A percentile compares a stretch with the other conserved stretches of the same genome.
These are phyloP conservation scores for Parascedosporium putredinis DNA, from an alignment of 2,329 filamentous ascomycete species.

Conservation along the genomic window DNA sequence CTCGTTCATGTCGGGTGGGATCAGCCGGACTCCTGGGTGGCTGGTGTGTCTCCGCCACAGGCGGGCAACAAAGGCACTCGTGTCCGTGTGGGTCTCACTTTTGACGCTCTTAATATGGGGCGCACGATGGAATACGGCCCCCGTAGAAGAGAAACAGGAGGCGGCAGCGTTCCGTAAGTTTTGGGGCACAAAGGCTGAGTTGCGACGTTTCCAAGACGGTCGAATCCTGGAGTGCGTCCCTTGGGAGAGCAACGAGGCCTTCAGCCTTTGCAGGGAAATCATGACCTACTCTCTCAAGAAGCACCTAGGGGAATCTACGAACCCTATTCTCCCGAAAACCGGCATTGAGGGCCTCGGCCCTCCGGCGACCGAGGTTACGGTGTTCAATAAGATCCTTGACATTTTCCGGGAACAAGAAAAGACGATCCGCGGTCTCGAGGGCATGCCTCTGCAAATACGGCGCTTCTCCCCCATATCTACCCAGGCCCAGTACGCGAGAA, in stretches of 20 bases:
- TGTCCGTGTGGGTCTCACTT: constrained; percentile 56
- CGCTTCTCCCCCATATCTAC: constrained; percentile 66
- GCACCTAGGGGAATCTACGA: constrained; percentile 40
- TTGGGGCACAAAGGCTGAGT: constrained; percentile 89
- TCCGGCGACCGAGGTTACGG: constrained; percentile 33
- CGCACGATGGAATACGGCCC: constrained; percentile 84
- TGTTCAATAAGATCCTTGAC: constrained; percentile 59
- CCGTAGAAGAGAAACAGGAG: constrained; percentile 75
- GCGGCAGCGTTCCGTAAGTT: constrained; percentile 76
- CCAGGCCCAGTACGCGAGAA: constrained; percentile 63
- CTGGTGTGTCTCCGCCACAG: constrained; percentile 8
- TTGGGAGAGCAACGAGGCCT: constrained; percentile 58
- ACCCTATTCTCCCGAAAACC: background rate
- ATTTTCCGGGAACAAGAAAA: constrained; percentile 65
- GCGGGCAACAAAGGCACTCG: constrained; percentile 16
- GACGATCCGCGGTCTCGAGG: constrained; percentile 66
- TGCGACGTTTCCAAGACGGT: constrained; percentile 90
- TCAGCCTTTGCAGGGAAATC: constrained; percentile 70
- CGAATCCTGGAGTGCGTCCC: constrained; percentile 87
- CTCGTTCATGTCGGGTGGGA: constrained; percentile 49
- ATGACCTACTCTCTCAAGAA: constrained; percentile 57
- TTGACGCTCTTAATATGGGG: constrained; percentile 61
- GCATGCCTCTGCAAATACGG: constrained; percentile 77
- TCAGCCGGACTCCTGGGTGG: constrained; percentile 20
- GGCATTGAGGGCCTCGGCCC: constrained; percentile 11